These are phyloP conservation scores for Acanthamoeba healyi DNA, from an alignment of 208 protist species.

Conservation along the genomic window DNA sequence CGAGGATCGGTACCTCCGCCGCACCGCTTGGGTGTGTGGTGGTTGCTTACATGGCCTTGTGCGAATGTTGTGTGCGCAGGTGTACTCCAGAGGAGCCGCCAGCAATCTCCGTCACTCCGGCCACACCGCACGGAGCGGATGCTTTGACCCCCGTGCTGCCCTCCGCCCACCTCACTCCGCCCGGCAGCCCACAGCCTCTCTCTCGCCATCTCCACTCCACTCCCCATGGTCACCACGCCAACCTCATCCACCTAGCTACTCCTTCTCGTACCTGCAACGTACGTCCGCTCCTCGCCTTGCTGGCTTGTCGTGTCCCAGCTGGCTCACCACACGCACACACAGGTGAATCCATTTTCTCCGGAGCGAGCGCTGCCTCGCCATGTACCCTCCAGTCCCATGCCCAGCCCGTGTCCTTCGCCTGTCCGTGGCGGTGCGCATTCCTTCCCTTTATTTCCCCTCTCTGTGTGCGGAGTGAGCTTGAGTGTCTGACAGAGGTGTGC, in stretches of 20 bases:
- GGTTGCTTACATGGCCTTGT: background rate
- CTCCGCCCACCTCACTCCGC: constrained; percentile 17
- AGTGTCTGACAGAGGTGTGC: background rate
- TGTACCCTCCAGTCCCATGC: background rate
- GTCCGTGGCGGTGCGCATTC: background rate
- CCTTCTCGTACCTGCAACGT: background rate
- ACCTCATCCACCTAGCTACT: background rate
- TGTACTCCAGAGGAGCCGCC: background rate
- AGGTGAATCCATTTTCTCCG: constrained; percentile 53
- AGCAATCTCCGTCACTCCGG: constrained; percentile 60
- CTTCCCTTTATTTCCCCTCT: background rate
- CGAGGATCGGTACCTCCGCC: background rate
- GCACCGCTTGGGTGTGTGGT: background rate
- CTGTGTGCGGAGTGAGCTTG: background rate
- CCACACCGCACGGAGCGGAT: background rate
- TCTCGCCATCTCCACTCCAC: constrained; percentile 29
- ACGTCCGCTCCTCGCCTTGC: background rate
- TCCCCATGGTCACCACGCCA: background rate
- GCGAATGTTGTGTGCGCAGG: background rate
- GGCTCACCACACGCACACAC: background rate
- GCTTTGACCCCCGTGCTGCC: background rate
- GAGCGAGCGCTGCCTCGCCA: constrained; percentile 4
- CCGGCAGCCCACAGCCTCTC: constrained; percentile 21
- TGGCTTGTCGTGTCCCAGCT: background rate
- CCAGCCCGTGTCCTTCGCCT: constrained; percentile 17